These are phyloP conservation scores for Centella asiatica DNA, from an alignment of 129 eudicot genomes.

Conservation along the genomic window DNA sequence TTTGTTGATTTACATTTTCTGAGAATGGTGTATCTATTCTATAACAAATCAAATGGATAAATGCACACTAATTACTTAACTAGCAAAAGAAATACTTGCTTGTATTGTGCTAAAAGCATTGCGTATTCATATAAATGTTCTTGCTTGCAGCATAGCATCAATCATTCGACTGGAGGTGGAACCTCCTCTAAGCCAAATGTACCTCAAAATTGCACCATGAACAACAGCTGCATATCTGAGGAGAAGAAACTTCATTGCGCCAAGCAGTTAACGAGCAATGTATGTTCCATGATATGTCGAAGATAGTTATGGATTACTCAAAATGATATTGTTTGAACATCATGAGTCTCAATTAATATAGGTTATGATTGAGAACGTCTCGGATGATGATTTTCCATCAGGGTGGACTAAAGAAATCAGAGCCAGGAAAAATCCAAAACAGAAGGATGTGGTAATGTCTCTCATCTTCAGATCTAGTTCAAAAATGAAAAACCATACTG, in stretches of 20 bases:
- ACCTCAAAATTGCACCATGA: slow-evolving; percentile 14
- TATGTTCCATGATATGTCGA: slow-evolving; percentile 18
- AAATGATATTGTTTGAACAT: background rate
- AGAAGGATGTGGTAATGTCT: slow-evolving; percentile 43
- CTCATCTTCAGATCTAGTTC: background rate
- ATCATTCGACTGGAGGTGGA: slow-evolving; percentile 11
- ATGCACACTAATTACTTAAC: background rate
- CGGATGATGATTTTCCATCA: slow-evolving; percentile 52
- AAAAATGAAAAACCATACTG: background rate
- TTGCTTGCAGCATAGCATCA: slow-evolving; percentile 20
- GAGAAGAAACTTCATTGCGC: slow-evolving; percentile 17
- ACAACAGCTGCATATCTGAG: slow-evolving; percentile 11
- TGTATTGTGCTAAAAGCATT: background rate
- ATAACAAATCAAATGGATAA: background rate
- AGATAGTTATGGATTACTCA: slow-evolving; percentile 8
- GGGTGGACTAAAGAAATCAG: slow-evolving; percentile 79
- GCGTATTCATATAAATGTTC: background rate
- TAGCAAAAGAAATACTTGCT: no score
- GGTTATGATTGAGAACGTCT: slow-evolving; percentile 36
- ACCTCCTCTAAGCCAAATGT: slow-evolving; percentile 23
- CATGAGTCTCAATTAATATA: slow-evolving; percentile 20
- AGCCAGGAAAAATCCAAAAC: slow-evolving; percentile 22
- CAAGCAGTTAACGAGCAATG: slow-evolving; percentile 18
- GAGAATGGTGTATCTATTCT: no score
- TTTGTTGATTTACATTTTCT: no score